Percentiles rank a stretch among this genome's conserved stretches.
phyloP scores from a whole-genome alignment of 257 asterid species.

The Nemophila menziesii region DNA sequence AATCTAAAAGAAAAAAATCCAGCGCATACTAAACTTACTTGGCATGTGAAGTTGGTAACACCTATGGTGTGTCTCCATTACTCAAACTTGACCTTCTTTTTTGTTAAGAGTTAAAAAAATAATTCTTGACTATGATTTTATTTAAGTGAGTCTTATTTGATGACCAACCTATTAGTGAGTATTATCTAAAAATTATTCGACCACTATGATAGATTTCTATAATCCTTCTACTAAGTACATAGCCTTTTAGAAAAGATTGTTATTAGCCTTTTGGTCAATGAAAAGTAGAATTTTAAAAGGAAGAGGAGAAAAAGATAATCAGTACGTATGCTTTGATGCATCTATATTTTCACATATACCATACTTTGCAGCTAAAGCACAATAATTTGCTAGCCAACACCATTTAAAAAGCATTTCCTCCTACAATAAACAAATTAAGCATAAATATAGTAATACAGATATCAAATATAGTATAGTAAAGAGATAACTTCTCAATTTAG shows the following conservation, averaged over 20 bases:
- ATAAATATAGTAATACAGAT: not conserved
- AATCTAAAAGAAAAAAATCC: too few relatives aligned
- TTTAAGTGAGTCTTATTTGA: too few relatives aligned
- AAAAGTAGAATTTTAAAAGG: constrained; percentile 86
- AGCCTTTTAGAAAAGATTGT: too few relatives aligned
- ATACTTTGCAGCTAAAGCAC: constrained; percentile 84
- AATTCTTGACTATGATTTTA: not conserved
- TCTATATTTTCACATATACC: constrained; percentile 92
- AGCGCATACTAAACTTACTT: constrained; percentile 63
- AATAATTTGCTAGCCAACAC: constrained; percentile 99
- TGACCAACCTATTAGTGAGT: too few relatives aligned
- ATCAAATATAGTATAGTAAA: constrained; percentile 12
- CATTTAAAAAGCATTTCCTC: constrained; percentile 97
- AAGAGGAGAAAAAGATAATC: constrained; percentile 96
- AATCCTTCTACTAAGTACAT: too few relatives aligned
- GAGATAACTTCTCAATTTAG: constrained; percentile 72
- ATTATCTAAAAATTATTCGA: too few relatives aligned
- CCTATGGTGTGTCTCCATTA: constrained; percentile 64
- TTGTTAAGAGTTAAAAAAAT: constrained; percentile 22
- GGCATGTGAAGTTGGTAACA: constrained; percentile 51
- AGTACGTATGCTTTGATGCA: constrained; percentile 61
- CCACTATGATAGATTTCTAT: too few relatives aligned
- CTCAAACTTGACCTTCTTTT: constrained; percentile 63
- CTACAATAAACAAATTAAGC: constrained; percentile 13
- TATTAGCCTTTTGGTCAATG: constrained; percentile 96